phyloP scores from a whole-genome alignment of 805 yeast species.

The Lachancea fermentati region DNA sequence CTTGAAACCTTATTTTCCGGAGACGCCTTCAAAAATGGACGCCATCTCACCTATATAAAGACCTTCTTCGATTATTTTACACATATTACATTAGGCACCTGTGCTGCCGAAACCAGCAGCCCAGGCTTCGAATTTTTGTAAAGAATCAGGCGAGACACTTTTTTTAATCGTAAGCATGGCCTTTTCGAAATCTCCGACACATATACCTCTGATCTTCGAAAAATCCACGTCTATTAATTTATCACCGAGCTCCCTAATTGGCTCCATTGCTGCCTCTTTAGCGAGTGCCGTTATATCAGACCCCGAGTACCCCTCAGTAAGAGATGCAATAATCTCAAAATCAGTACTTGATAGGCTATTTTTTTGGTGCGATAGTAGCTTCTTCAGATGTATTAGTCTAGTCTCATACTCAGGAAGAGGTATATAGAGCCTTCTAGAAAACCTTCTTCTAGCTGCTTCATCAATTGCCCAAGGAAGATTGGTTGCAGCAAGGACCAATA shows the following conservation, averaged over 20 bases:
- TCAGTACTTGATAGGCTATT: slow-evolving; percentile 64
- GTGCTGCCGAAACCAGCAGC: slow-evolving; percentile 81
- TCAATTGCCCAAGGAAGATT: slow-evolving; percentile 96
- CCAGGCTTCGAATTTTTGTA: slow-evolving; percentile 82
- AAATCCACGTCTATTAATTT: slow-evolving; percentile 62
- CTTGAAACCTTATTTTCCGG: no score
- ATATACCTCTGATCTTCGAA: slow-evolving; percentile 73
- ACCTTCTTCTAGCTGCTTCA: slow-evolving; percentile 94
- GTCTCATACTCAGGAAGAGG: slow-evolving; percentile 91
- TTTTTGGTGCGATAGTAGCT: slow-evolving; percentile 61
- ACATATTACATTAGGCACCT: slow-evolving; percentile 61
- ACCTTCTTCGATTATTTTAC: no score
- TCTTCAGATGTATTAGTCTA: slow-evolving; percentile 63
- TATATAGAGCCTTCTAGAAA: slow-evolving; percentile 87
- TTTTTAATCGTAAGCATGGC: slow-evolving; percentile 80
- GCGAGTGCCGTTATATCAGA: slow-evolving; percentile 90
- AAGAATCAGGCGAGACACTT: slow-evolving; percentile 79
- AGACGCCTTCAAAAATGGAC: no score
- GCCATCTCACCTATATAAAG: no score
- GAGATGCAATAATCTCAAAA: slow-evolving; percentile 48
- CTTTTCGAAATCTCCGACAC: slow-evolving; percentile 64
- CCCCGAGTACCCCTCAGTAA: slow-evolving; percentile 87
- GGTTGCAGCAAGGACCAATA: slow-evolving; percentile 89
- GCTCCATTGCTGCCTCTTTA: slow-evolving; percentile 98
- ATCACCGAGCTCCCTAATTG: slow-evolving; percentile 85